A percentile compares a stretch with the other conserved stretches of the same genome.
phyloP scores from a whole-genome alignment of 2,329 filamentous ascomycete genomes.

The Monosporascus sp. region DNA sequence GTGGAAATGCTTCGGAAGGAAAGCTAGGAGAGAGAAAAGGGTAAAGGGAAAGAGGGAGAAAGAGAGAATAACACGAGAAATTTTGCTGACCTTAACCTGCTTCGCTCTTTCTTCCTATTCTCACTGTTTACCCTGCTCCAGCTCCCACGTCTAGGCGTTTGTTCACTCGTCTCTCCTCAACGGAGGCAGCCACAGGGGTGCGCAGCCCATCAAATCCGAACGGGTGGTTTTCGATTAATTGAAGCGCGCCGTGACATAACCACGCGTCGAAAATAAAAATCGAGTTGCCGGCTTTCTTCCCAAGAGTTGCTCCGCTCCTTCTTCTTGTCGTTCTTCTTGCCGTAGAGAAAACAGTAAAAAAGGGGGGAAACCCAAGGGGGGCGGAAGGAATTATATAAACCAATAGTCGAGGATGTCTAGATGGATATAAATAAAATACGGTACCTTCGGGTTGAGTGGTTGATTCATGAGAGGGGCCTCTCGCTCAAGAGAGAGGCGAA shows the following conservation, averaged over 20 bases:
- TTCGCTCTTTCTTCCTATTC: background rate
- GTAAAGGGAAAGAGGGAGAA: slow-evolving; percentile 3
- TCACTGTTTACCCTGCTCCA: background rate
- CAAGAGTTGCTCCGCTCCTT: background rate
- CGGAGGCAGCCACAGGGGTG: slow-evolving; percentile 8
- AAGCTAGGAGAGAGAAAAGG: background rate
- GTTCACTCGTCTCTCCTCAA: background rate
- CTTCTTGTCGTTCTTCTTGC: background rate
- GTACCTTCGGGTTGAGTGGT: slow-evolving; percentile 39
- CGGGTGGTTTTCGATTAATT: slow-evolving; percentile 20
- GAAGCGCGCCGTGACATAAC: slow-evolving; percentile 20
- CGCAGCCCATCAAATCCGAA: slow-evolving; percentile 21
- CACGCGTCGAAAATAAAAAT: slow-evolving; percentile 16
- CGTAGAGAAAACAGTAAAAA: slow-evolving; percentile 3
- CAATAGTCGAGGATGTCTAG: slow-evolving; percentile 10
- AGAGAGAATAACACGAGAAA: slow-evolving; percentile 1
- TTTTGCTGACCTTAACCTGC: background rate
- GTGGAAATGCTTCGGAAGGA: too few species aligned
- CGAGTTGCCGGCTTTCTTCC: slow-evolving; percentile 7
- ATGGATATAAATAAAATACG: slow-evolving; percentile 9
- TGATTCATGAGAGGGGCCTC: slow-evolving; percentile 40
- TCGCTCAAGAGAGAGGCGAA: slow-evolving; percentile 29
- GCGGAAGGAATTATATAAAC: background rate
- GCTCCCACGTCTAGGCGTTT: background rate
- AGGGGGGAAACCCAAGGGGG: background rate